Conservation (phyloP, 2,329 filamentous ascomycete genomes). For the Phyllosticta citrichinensis region DNA sequence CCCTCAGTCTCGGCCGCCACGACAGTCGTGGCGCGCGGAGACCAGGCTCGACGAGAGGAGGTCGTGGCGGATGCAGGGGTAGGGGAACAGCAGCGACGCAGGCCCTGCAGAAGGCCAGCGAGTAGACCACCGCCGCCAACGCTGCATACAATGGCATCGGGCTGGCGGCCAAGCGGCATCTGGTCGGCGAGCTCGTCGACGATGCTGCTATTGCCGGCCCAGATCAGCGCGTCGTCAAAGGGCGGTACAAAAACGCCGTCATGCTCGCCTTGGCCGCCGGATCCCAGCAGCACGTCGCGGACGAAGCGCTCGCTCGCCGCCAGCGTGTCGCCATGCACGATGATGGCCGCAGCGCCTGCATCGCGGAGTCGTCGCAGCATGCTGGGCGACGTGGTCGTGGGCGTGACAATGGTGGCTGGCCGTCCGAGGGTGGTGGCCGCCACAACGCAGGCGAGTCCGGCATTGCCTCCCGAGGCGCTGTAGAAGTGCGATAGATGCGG, state of each 20-base stretch:
- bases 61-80: neutral
- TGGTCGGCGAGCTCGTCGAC: slow-evolving; percentile 42
- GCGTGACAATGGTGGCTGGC: slow-evolving; percentile 67
- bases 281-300: slow-evolving; percentile 42
- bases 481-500: slow-evolving; percentile 55
- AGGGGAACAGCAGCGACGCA: slow-evolving; percentile 35
- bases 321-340: slow-evolving; percentile 59
- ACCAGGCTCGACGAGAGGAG: neutral
- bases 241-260: slow-evolving; percentile 54
- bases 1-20: slow-evolving; percentile 69
- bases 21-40: slow-evolving; percentile 28
- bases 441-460: slow-evolving; percentile 70
- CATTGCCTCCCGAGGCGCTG: slow-evolving; percentile 72
- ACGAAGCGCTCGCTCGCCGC: slow-evolving; percentile 58
- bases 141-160: slow-evolving; percentile 64
- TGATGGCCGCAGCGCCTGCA: slow-evolving; percentile 57
- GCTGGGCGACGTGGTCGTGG: slow-evolving; percentile 51
- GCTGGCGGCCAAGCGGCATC: slow-evolving; percentile 30
- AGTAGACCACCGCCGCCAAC: slow-evolving; percentile 76
- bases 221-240: slow-evolving; percentile 59
- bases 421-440: slow-evolving; percentile 55
- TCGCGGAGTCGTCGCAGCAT: slow-evolving; percentile 63
- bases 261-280: slow-evolving; percentile 25
- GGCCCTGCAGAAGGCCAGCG: slow-evolving; percentile 62
- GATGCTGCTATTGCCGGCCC: slow-evolving; percentile 54